These are phyloP conservation scores for Aristolochia californica DNA, from an alignment of 164 flowering plant genomes.

Conservation along the genomic window DNA sequence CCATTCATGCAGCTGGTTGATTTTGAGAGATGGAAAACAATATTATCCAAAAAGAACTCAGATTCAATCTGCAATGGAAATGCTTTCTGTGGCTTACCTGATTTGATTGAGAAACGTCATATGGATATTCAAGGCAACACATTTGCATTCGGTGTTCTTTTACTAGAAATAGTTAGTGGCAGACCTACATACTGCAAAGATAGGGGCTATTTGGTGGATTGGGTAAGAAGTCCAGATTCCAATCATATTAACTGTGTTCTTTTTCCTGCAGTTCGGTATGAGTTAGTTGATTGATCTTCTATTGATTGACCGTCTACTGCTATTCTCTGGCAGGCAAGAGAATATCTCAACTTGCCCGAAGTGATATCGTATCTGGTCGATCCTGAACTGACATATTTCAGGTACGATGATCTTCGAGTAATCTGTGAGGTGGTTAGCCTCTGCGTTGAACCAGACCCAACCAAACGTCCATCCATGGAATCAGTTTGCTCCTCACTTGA, in stretches of 20 bases:
- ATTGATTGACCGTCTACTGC: neutral
- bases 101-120: conserved; percentile 52
- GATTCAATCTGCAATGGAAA: conserved; percentile 44
- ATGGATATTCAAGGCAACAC: conserved; percentile 61
- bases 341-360: conserved; percentile 60
- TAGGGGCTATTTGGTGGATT: conserved; percentile 68
- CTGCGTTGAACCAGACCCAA: conserved; percentile 40
- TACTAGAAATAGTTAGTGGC: conserved; percentile 83
- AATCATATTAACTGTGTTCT: neutral
- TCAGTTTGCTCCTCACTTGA: conserved; percentile 54
- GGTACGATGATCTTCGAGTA: conserved; percentile 53
- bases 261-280: neutral
- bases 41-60: conserved; percentile 66
- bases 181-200: conserved; percentile 72
- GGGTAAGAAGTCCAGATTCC: conserved; percentile 40
- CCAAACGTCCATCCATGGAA: conserved; percentile 45
- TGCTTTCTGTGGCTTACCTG: conserved; percentile 43
- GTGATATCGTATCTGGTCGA: conserved; percentile 62
- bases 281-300: neutral
- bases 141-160: conserved; percentile 67
- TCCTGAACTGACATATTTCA: conserved; percentile 64
- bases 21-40: conserved; percentile 85
- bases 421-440: conserved; percentile 61
- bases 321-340: conserved; percentile 52
- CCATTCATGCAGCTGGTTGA: conserved; percentile 59